phyloP scores from a whole-genome alignment of 2,329 filamentous ascomycete species.

The Talaromyces marneffei region DNA sequence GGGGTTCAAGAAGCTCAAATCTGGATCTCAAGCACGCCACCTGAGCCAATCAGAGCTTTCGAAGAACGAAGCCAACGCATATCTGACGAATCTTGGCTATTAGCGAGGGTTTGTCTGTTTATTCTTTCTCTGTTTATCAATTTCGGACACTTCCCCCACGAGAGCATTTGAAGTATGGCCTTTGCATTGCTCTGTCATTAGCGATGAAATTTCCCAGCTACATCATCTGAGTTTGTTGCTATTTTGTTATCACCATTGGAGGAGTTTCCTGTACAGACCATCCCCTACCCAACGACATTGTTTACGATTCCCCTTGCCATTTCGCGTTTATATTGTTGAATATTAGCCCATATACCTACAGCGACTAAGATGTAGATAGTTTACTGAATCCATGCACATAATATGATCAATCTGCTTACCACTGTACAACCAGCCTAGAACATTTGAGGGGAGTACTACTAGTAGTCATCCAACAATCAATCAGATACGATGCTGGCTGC shows the following conservation, averaged over 20 bases:
- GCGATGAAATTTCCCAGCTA: neutral
- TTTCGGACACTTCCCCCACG: neutral
- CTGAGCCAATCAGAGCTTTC: conserved; percentile 51
- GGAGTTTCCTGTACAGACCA: conserved; percentile 13
- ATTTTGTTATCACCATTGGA: neutral
- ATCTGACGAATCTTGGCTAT: conserved; percentile 38
- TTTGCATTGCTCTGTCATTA: neutral
- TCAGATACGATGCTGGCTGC: neutral
- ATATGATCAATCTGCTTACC: neutral
- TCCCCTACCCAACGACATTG: conserved; percentile 3
- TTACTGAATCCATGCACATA: neutral
- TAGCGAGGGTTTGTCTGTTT: neutral
- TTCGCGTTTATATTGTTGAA: neutral
- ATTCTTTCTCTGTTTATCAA: neutral
- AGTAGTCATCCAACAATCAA: neutral
- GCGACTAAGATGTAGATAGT: neutral
- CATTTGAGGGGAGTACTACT: neutral
- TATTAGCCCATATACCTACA: neutral
- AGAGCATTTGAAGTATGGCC: conserved; percentile 6
- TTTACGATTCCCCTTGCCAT: conserved; percentile 9
- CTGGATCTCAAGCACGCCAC: conserved; percentile 51
- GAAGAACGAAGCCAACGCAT: conserved; percentile 36
- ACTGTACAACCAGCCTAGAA: neutral
- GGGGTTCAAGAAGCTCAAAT: conserved; percentile 51
- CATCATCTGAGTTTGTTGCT: neutral